A percentile compares a stretch with the other conserved stretches of the same genome.
Conservation (phyloP, 2,329 filamentous ascomycete species). For the Malbranchea cinnamomea region DNA sequence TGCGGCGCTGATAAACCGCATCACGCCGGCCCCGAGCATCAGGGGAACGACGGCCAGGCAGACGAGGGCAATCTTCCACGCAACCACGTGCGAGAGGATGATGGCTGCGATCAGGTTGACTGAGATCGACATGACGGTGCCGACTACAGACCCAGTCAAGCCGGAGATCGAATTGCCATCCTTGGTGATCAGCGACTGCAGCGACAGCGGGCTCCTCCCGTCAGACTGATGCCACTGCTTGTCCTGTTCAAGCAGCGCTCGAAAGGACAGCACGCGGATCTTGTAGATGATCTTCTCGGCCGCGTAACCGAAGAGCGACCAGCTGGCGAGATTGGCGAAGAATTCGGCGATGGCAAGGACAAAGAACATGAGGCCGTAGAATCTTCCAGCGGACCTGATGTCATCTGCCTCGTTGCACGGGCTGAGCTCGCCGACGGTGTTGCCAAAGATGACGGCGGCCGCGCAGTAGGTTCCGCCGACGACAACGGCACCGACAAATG, state of each 20-base stretch:
- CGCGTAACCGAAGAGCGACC: conserved; percentile 41
- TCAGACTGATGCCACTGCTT: conserved; percentile 57
- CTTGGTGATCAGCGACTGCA: conserved; percentile 54
- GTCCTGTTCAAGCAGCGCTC: conserved; percentile 50
- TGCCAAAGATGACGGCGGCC: conserved; percentile 45
- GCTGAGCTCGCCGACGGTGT: conserved; percentile 42
- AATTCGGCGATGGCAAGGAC: conserved; percentile 45
- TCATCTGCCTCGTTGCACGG: conserved; percentile 35
- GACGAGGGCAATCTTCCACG: conserved; percentile 63
- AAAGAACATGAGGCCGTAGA: conserved; percentile 46
- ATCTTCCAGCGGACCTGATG: conserved; percentile 35
- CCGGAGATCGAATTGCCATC: conserved; percentile 53
- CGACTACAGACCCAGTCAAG: conserved; percentile 55
- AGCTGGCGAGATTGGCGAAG: conserved; percentile 46
- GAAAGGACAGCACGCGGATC: conserved; percentile 48
- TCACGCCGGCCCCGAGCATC: conserved; percentile 51
- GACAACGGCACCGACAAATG: conserved; percentile 36
- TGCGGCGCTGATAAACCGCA: conserved; percentile 49
- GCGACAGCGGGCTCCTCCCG: conserved; percentile 42
- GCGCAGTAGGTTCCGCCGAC: conserved; percentile 44
- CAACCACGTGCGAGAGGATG: conserved; percentile 53
- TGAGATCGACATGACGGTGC: conserved; percentile 51
- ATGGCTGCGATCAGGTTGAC: conserved; percentile 56
- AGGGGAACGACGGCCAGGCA: conserved; percentile 54
- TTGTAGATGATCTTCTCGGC: conserved; percentile 52